Conservation (phyloP, 805 yeast species). For the Teunomyces gatunensis region DNA sequence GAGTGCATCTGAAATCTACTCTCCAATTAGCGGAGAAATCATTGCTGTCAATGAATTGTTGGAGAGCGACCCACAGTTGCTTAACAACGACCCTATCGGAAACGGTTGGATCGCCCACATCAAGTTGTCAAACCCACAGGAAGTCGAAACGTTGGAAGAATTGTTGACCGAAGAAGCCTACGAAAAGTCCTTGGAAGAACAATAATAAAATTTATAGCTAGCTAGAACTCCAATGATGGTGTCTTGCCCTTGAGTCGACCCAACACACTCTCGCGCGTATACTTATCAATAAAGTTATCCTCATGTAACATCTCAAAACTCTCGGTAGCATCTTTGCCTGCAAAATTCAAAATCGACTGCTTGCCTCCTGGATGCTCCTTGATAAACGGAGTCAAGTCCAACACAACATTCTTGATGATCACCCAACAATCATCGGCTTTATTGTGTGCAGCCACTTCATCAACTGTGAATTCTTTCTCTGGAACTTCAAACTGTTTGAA, state of each 20-base stretch:
- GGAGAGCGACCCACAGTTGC: conserved; percentile 68
- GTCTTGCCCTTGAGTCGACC: conserved; percentile 50
- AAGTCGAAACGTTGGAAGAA: conserved; percentile 36
- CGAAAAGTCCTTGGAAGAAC: conserved; percentile 54
- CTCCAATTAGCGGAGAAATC: conserved; percentile 80
- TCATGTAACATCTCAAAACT: conserved; percentile 55
- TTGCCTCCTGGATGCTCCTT: conserved; percentile 58
- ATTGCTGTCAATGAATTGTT: conserved; percentile 67
- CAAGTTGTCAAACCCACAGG: conserved; percentile 46
- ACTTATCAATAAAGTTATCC: conserved; percentile 50
- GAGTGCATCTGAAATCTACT: conserved; percentile 87
- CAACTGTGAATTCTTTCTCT: conserved; percentile 42
- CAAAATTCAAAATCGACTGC: conserved; percentile 40
- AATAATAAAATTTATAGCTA: conserved; percentile 4
- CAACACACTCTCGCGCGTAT: conserved; percentile 46
- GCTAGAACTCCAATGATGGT: conserved; percentile 35
- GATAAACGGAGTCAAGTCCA: conserved; percentile 47
- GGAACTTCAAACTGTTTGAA: conserved; percentile 41
- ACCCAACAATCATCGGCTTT: conserved; percentile 51
- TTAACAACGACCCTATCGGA: conserved; percentile 90
- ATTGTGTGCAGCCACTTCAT: conserved; percentile 49
- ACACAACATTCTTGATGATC: conserved; percentile 49
- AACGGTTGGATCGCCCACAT: conserved; percentile 90
- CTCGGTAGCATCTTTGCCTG: conserved; percentile 50
- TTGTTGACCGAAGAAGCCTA: conserved; percentile 57